phyloP scores from a whole-genome alignment of 1,139 yeast species.

The Barnettozyma hawaiiensis region DNA sequence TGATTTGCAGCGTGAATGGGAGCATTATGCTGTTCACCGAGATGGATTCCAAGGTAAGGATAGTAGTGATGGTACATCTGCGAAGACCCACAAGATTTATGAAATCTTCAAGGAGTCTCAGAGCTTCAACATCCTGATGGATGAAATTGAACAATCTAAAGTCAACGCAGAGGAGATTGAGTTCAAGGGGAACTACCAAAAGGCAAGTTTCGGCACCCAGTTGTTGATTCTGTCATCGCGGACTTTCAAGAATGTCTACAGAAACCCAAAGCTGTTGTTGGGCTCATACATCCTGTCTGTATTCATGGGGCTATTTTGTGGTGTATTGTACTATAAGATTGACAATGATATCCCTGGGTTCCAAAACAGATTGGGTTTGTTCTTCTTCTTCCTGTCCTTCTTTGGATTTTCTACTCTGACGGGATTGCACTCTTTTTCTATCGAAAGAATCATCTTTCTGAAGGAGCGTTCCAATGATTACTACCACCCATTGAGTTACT shows the following conservation, averaged over 20 bases:
- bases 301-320: conserved; percentile 76
- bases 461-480: conserved; percentile 93
- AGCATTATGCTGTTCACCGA: conserved; percentile 79
- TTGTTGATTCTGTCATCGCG: conserved; percentile 68
- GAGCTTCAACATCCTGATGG: conserved; percentile 41
- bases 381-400: conserved; percentile 81
- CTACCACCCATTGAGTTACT: conserved; percentile 82
- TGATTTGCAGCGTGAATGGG: conserved; percentile 80
- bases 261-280: conserved; percentile 80
- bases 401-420: conserved; percentile 94
- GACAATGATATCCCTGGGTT: conserved; percentile 90
- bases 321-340: conserved; percentile 75
- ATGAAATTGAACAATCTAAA: conserved; percentile 41
- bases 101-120: conserved; percentile 45
- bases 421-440: conserved; percentile 81
- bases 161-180: conserved; percentile 29
- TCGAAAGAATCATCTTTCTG: conserved; percentile 81
- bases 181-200: conserved; percentile 33
- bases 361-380: conserved; percentile 89
- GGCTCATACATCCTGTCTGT: conserved; percentile 79
- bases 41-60: conserved; percentile 32
- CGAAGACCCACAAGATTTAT: conserved; percentile 26
- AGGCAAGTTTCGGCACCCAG: conserved; percentile 61
- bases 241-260: conserved; percentile 84
- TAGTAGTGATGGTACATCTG: background rate